Conservation (phyloP, 2,329 filamentous ascomycete species). For the Davidsoniella neocaledoniae region DNA sequence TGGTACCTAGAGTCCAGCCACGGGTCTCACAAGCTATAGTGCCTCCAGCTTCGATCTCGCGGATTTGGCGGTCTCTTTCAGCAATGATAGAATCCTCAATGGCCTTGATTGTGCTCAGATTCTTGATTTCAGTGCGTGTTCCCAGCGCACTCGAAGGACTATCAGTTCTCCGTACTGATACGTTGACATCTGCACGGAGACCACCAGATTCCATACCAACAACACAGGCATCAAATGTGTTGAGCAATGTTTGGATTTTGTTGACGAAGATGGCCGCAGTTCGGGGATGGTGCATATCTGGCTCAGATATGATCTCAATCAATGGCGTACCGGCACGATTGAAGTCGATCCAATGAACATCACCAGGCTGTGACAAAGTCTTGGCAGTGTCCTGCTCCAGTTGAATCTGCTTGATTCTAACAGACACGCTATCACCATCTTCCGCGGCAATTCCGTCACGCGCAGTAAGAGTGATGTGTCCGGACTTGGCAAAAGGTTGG, state of each 20-base stretch:
- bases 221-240: conserved; percentile 67
- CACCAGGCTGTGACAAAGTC: conserved; percentile 61
- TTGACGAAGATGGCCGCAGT: conserved; percentile 79
- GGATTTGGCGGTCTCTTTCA: conserved; percentile 78
- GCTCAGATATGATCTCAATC: conserved; percentile 87
- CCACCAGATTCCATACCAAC: conserved; percentile 89
- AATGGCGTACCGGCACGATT: conserved; percentile 83
- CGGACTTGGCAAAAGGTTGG: conserved; percentile 51
- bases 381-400: conserved; percentile 98
- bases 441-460: conserved; percentile 66
- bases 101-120: conserved; percentile 83
- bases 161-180: conserved; percentile 54
- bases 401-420: conserved; percentile 87
- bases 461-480: conserved; percentile 49
- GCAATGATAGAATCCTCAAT: conserved; percentile 89
- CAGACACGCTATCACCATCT: conserved; percentile 50
- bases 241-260: conserved; percentile 71
- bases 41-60: conserved; percentile 58
- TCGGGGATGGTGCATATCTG: conserved; percentile 70
- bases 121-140: conserved; percentile 92
- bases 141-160: conserved; percentile 36
- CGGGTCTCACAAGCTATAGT: conserved; percentile 70
- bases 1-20: conserved; percentile 77
- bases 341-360: conserved; percentile 70
- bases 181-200: conserved; percentile 84